Base-by-base conservation (phyloP, 108 stramenopile genomes). In the Pseudonitzschia multistriata region DNA sequence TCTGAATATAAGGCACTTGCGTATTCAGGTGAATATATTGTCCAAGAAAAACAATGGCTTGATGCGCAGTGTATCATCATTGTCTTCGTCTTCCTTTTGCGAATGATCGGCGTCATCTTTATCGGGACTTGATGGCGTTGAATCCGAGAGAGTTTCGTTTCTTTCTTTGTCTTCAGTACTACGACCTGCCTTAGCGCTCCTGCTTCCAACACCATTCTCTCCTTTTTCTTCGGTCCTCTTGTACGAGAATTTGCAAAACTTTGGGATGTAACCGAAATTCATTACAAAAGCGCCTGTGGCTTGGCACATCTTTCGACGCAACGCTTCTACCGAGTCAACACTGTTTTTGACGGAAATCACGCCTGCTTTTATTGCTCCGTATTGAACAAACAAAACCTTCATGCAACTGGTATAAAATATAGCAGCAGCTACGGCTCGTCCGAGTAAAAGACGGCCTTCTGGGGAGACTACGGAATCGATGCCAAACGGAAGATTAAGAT, bases 351-450 rank as follows among this genome's bases (percentile, higher is more conserved):
- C 74, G 10, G 59, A 49, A 3, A 67, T 37, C 29, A 79, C 25
- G 14, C 82, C 82, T 15, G 36, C 40, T 6, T 57, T 42, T 28
- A 83, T n/a, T 15, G 57, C 71, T 25, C 61, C 75, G 39, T 79
- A 83, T 62, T 83, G 83, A 24, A 66, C 69, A 17, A 79, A 47
- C 8, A 50, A 52, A 1, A 79, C 70, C 63, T 73, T 79, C 57
- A 74, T 71, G 6, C 45, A 39, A 17, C 74, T 55, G 27, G 53
- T 73, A 62, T 79, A 83, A 27, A 83, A 73, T 15, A 83, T 34
- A 10, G 67, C 78, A 2, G 68, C 60, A 14, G 82, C 82, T 17
- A 74, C 62, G 8, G 73, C 72, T 10, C 82, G 68, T 40, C 82
- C 82, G 6, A 73, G 49, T 17, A 83, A 45, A 3, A 75, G 2